Evolutionary conservation across 176 grass and related monocot genomes (phyloP), one percentile per base, ranked within the genome.

Genomic region (Saccharum spontaneum): DNA sequence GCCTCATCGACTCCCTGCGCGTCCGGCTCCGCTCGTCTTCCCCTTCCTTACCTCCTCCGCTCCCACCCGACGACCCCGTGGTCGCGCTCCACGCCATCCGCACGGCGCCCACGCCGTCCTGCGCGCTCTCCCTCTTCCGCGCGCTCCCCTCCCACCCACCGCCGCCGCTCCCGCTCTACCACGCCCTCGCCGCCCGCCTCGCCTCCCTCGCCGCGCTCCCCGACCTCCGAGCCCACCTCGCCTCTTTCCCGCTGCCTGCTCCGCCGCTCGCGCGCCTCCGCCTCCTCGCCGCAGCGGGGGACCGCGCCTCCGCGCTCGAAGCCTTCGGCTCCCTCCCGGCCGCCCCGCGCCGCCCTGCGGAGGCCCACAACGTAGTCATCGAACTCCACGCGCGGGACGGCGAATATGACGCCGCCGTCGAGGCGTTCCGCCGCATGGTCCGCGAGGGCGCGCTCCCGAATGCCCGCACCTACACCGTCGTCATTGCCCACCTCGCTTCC

Each of bases 381-480:
- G 3, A 33, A n/a, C 87, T 94, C 79, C 82, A 92, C 57, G 82
- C 87, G 38, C 16, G 75, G 33, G 63, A 24, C 14, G 81, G 61
- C 33, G 30, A 85, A 64, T 87, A 91, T 41, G 79, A 39, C 67
- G 70, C 87, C 48, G 90, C 93, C 34, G 78, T 95, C 22, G 79
- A 71, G 7, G 90, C 89, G 83, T 90, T 95, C 90, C 77, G 64
- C 76, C 63, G 44, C 82, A 95, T 94, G 97, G 39, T 92, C 55
- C 84, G 55, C 10, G 91, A 92, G 77, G 96, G 97, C 72, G 88
- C 86, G 61, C 82, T 86, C 50, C 92, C 92, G 43, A 91, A 91
- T 71, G 66, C 85, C 12, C 87, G 90, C 23, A 98, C 93, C 66
- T 98, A 98, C 77, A 98, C 87, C 33, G 65, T 90, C 60, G 26